Conservation (phyloP, 2,329 filamentous ascomycete species). For the Paecilomyces fulvus region DNA sequence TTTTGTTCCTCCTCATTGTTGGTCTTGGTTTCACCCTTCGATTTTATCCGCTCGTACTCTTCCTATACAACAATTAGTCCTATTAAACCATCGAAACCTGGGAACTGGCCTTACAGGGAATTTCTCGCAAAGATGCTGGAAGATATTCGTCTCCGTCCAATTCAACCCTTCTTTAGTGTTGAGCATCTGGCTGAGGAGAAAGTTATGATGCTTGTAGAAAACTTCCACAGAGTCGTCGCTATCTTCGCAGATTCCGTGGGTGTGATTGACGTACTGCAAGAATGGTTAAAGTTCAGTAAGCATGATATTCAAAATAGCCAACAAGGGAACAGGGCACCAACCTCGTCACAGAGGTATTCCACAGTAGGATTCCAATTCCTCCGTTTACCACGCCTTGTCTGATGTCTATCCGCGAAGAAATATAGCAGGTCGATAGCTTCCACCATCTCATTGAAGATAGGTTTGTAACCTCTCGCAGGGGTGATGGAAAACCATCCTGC, state of each 20-base stretch:
- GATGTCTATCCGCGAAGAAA: conserved; percentile 52
- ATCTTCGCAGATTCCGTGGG: conserved; percentile 34
- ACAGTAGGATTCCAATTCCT: conserved; percentile 27
- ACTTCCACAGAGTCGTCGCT: conserved; percentile 39
- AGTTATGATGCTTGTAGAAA: conserved; percentile 37
- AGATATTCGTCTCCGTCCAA: conserved; percentile 37
- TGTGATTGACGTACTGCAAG: conserved; percentile 34
- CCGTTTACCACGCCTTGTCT: conserved; percentile 28
- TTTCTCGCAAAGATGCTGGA: conserved; percentile 35
- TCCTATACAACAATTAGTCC: conserved; percentile 15
- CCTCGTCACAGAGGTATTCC: conserved; percentile 33
- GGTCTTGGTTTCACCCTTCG: conserved; percentile 14
- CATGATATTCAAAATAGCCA: conserved; percentile 2
- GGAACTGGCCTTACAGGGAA: conserved; percentile 26
- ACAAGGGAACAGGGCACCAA: conserved; percentile 12
- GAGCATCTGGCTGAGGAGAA: conserved; percentile 41
- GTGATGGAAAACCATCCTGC: conserved; percentile 55
- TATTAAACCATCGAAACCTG: not conserved
- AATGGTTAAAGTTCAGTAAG: not conserved
- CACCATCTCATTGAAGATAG: conserved; percentile 47
- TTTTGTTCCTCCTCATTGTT: conserved; percentile 11
- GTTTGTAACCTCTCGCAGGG: conserved; percentile 45
- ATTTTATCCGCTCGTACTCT: conserved; percentile 23
- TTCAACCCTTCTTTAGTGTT: conserved; percentile 36
- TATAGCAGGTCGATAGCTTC: conserved; percentile 53